Evolutionary conservation across 2,329 filamentous ascomycete species (phyloP).

Genomic region (Ceratocystis variospora): DNA sequence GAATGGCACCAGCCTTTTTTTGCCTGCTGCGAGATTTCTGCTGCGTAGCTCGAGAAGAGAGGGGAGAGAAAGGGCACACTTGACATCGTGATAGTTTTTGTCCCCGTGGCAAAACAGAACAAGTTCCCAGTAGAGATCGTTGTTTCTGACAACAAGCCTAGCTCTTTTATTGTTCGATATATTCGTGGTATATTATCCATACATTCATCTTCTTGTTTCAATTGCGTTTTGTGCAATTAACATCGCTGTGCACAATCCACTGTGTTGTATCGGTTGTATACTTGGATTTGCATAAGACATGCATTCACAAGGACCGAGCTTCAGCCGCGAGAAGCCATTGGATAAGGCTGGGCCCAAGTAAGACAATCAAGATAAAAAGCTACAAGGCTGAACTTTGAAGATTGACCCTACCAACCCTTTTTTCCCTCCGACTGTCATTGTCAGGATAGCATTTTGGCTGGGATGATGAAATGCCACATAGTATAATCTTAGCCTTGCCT

Average conservation of each 20-base stretch:
- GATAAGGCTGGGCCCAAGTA: too few relatives aligned
- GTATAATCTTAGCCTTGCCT: background rate
- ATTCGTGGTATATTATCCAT: background rate
- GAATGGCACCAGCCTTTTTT: background rate
- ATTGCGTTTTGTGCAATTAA: background rate
- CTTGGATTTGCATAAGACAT: background rate
- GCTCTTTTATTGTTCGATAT: background rate
- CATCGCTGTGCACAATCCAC: background rate
- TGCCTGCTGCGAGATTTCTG: background rate
- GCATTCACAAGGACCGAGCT: background rate
- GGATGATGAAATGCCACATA: too few relatives aligned
- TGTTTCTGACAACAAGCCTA: background rate
- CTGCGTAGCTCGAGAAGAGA: background rate
- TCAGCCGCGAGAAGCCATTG: background rate
- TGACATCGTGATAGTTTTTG: too few relatives aligned
- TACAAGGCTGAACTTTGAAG: too few relatives aligned
- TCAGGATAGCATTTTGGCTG: too few relatives aligned
- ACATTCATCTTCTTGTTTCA: background rate
- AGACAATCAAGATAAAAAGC: too few relatives aligned
- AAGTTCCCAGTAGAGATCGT: background rate
- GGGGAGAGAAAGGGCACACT: background rate
- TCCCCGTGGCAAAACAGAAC: background rate
- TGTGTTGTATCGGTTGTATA: background rate
- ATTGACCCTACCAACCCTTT: background rate
- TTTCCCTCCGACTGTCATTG: background rate